Evolutionary conservation across 169 alveolate species (phyloP), one percentile per base, ranked within the genome.

Genomic region (Perkinsus olseni): DNA sequence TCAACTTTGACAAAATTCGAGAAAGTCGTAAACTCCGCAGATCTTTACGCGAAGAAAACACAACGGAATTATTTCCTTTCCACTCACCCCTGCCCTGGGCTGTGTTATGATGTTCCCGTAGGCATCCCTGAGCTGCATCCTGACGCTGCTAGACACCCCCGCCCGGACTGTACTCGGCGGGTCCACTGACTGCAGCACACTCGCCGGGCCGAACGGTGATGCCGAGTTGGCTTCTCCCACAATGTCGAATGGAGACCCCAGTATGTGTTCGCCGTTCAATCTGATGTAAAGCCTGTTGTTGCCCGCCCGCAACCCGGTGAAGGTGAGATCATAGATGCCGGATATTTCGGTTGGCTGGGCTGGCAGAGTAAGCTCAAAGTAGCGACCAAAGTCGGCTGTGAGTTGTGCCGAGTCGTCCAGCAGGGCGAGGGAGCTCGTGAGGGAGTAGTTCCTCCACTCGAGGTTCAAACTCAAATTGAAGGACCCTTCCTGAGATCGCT

Each of bases 141-240:
- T 31, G 82, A 91, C 93, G 39, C 34, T n/a, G 20, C 24, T 11
- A n/a, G 48, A 48, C 39, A 51, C 62, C 31, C 93, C 93, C 20
- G 93, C 93, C 74, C 39, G 93, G 39, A n/a, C 74, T 38, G 74
- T 91, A 39, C 74, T 62, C 39, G 93, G 93, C 39, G 93, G 93
- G 38, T 62, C 82, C 28, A 62, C 82, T 24, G 82, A 62, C 17
- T 62, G 82, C 82, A 62, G 82, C 34, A 62, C 82, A 62, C 82
- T 62, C 10, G 82, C 31, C 82, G 82, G 82, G 13, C 82, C 82
- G 17, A 62, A 62, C 82, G 82, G 82, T 24, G 82, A 62, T 24
- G 82, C 92, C 31, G 74, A 28, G 4, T 91, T 38, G 38, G 92
- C 92, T 17, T 91, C 39, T 38, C 92, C 92, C 31, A 39, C 50